Conservation (phyloP, 208 protist genomes). For the Trypanosoma boissoni region DNA sequence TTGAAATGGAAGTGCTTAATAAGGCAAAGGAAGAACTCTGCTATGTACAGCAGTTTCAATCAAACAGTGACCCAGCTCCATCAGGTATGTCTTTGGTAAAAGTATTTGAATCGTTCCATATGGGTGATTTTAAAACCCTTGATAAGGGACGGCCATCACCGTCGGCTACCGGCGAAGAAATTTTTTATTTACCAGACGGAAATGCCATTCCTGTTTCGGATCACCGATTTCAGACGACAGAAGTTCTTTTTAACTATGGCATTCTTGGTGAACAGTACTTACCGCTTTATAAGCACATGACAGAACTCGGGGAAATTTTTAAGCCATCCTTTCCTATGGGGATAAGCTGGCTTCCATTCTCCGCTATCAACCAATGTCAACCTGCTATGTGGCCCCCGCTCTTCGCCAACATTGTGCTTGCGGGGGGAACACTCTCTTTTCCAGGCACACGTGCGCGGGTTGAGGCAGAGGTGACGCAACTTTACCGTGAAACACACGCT, state of each 20-base stretch:
- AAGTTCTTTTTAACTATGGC: constrained; percentile 89
- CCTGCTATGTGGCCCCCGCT: constrained; percentile 84
- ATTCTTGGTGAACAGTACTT: constrained; percentile 63
- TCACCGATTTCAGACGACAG: constrained; percentile 63
- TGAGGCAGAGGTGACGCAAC: constrained; percentile 81
- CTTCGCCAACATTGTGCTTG: constrained; percentile 92
- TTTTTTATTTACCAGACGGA: constrained; percentile 87
- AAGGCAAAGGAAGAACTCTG: constrained; percentile 91
- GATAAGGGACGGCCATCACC: neutral
- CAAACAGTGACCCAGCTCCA: neutral
- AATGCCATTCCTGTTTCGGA: constrained; percentile 68
- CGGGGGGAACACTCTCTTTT: constrained; percentile 90
- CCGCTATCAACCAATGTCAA: constrained; percentile 92
- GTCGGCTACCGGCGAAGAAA: constrained; percentile 17
- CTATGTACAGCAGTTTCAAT: constrained; percentile 54
- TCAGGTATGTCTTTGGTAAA: neutral
- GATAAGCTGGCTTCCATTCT: constrained; percentile 88
- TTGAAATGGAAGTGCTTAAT: constrained; percentile 84
- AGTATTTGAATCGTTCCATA: neutral
- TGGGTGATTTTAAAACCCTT: constrained; percentile 1
- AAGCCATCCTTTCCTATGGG: constrained; percentile 82
- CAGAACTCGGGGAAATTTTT: constrained; percentile 82
- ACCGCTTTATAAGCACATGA: constrained; percentile 70
- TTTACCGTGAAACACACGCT: constrained; percentile 83
- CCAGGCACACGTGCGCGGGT: constrained; percentile 77